Conservation (phyloP, 176 grass and related monocot species). For the Oryza meridionalis region DNA sequence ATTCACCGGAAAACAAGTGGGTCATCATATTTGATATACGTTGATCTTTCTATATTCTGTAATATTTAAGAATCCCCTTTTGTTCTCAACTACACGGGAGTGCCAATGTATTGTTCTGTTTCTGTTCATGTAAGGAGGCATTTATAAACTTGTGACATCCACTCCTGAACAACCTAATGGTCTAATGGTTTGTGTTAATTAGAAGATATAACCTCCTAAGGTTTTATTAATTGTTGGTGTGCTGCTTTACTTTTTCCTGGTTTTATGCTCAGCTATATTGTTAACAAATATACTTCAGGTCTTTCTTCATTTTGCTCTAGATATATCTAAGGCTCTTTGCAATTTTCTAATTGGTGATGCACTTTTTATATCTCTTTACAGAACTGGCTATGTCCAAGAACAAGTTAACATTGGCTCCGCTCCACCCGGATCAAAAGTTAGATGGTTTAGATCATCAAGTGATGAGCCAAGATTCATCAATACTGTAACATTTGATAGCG, state of each 20-base stretch:
- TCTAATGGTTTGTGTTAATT: background rate
- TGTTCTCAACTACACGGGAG: constrained; percentile 9
- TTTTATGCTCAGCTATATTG: background rate
- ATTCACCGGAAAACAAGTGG: background rate
- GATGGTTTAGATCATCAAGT: constrained; percentile 93
- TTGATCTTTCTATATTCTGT: background rate
- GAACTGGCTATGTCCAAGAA: constrained; percentile 85
- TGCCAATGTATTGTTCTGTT: constrained; percentile 2
- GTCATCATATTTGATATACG: background rate
- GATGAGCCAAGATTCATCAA: constrained; percentile 95
- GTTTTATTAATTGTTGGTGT: background rate
- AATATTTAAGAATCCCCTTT: background rate
- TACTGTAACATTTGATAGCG: constrained; percentile 94
- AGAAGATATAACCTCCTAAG: background rate
- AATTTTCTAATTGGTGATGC: constrained; percentile 3
- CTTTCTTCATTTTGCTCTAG: constrained; percentile 6
- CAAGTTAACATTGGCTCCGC: constrained; percentile 85
- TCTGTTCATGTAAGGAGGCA: background rate
- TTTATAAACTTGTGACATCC: background rate
- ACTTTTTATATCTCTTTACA: constrained; percentile 43
- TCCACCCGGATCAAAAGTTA: constrained; percentile 87
- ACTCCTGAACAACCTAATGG: background rate
- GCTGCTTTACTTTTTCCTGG: background rate
- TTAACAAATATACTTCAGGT: background rate
- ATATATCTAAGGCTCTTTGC: background rate